Evolutionary conservation across 73 alveolate genomes (phyloP).

Genomic region (Blepharisma japonicum): DNA sequence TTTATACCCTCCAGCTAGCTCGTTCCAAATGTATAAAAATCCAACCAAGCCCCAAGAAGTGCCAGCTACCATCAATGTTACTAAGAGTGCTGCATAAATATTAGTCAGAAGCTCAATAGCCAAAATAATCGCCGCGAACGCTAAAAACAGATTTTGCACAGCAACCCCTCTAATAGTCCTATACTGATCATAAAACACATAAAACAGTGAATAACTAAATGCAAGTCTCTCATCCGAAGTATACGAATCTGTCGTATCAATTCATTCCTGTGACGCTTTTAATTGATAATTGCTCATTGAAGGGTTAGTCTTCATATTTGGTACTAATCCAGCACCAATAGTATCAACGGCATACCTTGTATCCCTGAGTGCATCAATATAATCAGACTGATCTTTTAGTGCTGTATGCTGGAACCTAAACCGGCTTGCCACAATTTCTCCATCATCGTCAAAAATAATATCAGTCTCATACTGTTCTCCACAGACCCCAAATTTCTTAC

Average conservation of each 20-base stretch:
- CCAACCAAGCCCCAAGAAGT: constrained; percentile 84
- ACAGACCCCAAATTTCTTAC: constrained; percentile 87
- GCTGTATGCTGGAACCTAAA: constrained; percentile 89
- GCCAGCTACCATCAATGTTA: constrained; percentile 73
- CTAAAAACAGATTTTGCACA: constrained; percentile 70
- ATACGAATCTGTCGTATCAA: background rate
- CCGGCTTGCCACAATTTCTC: constrained; percentile 78
- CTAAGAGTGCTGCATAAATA: constrained; percentile 70
- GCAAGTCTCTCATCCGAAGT: constrained; percentile 58
- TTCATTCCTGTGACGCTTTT: background rate
- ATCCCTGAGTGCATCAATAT: constrained; percentile 64
- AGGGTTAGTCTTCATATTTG: constrained; percentile 29
- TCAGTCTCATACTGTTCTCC: constrained; percentile 87
- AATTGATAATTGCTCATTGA: background rate
- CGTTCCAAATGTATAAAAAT: constrained; percentile 69
- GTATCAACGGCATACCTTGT: constrained; percentile 81
- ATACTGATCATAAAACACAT: constrained; percentile 90
- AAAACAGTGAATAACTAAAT: constrained; percentile 85
- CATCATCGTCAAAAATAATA: constrained; percentile 72
- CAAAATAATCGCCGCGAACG: constrained; percentile 82
- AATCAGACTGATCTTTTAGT: constrained; percentile 55
- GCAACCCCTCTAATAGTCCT: constrained; percentile 90
- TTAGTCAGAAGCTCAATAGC: constrained; percentile 75
- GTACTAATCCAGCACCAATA: constrained; percentile 44
- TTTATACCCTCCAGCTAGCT: constrained; percentile 68